Base-by-base conservation (phyloP, 257 asterid species). In the Lavandula angustifolia region DNA sequence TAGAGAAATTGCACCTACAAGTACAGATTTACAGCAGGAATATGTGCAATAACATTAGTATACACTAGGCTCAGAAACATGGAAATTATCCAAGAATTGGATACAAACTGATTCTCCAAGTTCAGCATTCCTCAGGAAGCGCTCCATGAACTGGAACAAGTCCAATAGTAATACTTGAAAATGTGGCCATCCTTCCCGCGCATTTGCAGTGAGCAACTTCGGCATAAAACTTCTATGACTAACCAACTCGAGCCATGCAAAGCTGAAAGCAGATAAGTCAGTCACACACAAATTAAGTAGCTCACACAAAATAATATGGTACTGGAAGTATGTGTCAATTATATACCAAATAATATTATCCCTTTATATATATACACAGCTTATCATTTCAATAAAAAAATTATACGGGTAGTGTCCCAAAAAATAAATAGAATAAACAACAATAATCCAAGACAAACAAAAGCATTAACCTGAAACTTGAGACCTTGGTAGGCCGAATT, bases 171-270 rank as follows among this genome's bases (percentile, higher is more conserved):
- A 64, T 54, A 91, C 87, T 64, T 90, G 99, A 69, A 94, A 83
- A 67, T 80, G 84, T 31, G 95, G 95, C 99, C 99, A 94, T 11
- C 99, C 99, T 42, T 90, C 90, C 80, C 86, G 97, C 61, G 77
- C 86, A 73, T 90, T 94, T 62, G 86, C 87, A 53, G 86, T 64
- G 69, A 94, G 99, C 67, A 94, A 75, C 68, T 94, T 94, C 27
- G 98, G 98, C 99, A 94, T 90, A 92, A 94, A 90, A 76, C 92
- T 85, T 71, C 97, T 79, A 53, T 90, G 99, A 76, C 99, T 94
- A 70, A 90, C 88, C 75, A 94, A 79, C 83, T 90, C 96, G 9
- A 94, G 95, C 99, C 99, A 94, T 32, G 92, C 97, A 78, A 87
- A 94, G 85, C 99, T 94, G 91, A 81, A 75, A 78, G 67, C 58